Evolutionary conservation across 805 yeast genomes (phyloP).

Genomic region (Huiozyma naganishii): DNA sequence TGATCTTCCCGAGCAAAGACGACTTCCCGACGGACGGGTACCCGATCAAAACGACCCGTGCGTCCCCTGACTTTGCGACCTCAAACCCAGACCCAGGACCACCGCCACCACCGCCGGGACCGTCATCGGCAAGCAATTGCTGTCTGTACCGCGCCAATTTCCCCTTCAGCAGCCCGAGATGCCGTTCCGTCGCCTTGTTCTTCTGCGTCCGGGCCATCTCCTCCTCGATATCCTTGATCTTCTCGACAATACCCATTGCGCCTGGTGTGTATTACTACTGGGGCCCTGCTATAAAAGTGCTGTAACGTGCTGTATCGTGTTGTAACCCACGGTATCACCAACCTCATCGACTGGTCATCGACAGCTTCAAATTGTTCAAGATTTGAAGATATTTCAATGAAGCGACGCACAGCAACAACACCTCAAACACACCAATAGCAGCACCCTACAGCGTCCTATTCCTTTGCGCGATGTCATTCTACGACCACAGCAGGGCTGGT

Average conservation of each 20-base stretch:
- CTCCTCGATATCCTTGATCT: slow-evolving; percentile 80
- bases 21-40: slow-evolving; percentile 98
- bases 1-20: slow-evolving; percentile 75
- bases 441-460: no score
- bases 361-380: not conserved
- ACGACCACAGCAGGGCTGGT: not conserved
- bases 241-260: slow-evolving; percentile 40
- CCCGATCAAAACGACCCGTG: slow-evolving; percentile 89
- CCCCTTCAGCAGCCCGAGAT: slow-evolving; percentile 86
- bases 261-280: not conserved
- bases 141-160: slow-evolving; percentile 87
- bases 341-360: not conserved
- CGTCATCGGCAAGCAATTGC: slow-evolving; percentile 83
- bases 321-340: not conserved
- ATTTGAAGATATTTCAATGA: not conserved
- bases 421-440: not conserved
- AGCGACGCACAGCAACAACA: not conserved
- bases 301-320: not conserved
- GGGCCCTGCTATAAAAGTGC: not conserved
- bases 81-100: slow-evolving; percentile 86
- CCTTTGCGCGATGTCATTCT: not conserved
- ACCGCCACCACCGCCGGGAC: slow-evolving; percentile 45
- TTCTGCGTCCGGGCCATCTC: slow-evolving; percentile 93
- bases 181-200: slow-evolving; percentile 96
- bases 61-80: slow-evolving; percentile 92